Evolutionary conservation across 768 basidiomycete genomes (phyloP).

Genomic region (Suillus tomentosus): DNA sequence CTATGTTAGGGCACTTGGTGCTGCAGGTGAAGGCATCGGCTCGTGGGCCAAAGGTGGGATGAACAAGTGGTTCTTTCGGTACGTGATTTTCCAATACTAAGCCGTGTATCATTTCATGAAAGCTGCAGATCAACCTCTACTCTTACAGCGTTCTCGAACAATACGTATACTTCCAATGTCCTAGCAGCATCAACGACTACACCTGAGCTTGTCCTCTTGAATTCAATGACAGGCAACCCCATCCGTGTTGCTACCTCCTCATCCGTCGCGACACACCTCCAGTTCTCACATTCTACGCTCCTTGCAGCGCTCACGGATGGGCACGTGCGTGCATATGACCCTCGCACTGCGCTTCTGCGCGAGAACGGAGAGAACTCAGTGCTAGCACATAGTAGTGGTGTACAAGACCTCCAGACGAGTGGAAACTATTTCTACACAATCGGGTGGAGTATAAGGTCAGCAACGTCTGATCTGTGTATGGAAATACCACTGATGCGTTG

Average conservation of each 20-base stretch:
- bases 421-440: conserved; percentile 86
- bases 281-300: conserved; percentile 62
- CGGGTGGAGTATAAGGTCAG: conserved; percentile 82
- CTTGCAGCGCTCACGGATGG: conserved; percentile 77
- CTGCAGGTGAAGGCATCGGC: conserved; percentile 66
- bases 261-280: conserved; percentile 65
- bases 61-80: conserved; percentile 84
- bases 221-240: conserved; percentile 68
- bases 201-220: conserved; percentile 69
- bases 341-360: conserved; percentile 59
- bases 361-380: conserved; percentile 55
- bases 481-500: conserved; percentile 1
- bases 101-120: conserved; percentile 36
- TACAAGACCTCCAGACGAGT: conserved; percentile 77
- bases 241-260: conserved; percentile 57
- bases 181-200: conserved; percentile 60
- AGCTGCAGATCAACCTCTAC: conserved; percentile 33
- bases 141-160: conserved; percentile 47
- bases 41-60: conserved; percentile 84
- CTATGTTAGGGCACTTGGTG: conserved; percentile 66
- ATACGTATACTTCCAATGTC: conserved; percentile 50
- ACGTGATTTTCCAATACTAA: conserved; percentile 27
- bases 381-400: conserved; percentile 79
- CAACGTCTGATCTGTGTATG: conserved; percentile 1
- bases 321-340: conserved; percentile 66